These are phyloP conservation scores for Hamamelis virginiana DNA, from an alignment of 164 flowering plant species.

Conservation along the genomic window DNA sequence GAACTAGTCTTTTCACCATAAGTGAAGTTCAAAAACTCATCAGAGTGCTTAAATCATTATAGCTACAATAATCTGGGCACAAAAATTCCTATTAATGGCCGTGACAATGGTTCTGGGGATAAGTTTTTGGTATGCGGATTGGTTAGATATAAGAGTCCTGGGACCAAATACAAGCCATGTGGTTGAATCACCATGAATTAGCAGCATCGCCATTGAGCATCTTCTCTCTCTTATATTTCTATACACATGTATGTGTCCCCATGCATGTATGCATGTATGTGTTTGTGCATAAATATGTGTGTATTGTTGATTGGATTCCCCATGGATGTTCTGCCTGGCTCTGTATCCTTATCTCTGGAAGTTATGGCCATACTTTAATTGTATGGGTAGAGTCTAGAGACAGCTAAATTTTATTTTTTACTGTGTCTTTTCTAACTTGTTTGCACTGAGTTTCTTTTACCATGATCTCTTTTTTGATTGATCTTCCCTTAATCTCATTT, in stretches of 20 bases:
- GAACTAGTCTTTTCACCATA: too few relatives aligned
- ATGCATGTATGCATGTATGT: not conserved
- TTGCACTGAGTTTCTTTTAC: not conserved
- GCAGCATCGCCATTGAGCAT: not conserved
- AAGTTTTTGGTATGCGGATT: too few relatives aligned
- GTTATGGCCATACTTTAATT: not conserved
- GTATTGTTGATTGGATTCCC: not conserved
- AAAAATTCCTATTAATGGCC: too few relatives aligned
- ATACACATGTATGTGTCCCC: not conserved
- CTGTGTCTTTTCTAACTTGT: not conserved
- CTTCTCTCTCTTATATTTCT: not conserved
- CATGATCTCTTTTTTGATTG: not conserved
- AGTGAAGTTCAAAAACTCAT: too few relatives aligned
- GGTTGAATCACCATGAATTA: too few relatives aligned
- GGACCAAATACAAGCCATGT: too few relatives aligned
- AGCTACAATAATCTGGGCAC: too few relatives aligned
- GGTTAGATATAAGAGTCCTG: too few relatives aligned
- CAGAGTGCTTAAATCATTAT: too few relatives aligned
- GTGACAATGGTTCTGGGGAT: too few relatives aligned
- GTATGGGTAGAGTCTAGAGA: not conserved
- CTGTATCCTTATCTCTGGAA: not conserved
- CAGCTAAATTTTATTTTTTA: not conserved
- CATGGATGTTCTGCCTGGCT: too few relatives aligned
- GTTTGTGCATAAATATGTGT: not conserved
- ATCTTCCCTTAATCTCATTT: slow-evolving; percentile 2